Evolutionary conservation across 2,329 filamentous ascomycete genomes (phyloP).

Genomic region (Phaeosphaeriaceae sp.): DNA sequence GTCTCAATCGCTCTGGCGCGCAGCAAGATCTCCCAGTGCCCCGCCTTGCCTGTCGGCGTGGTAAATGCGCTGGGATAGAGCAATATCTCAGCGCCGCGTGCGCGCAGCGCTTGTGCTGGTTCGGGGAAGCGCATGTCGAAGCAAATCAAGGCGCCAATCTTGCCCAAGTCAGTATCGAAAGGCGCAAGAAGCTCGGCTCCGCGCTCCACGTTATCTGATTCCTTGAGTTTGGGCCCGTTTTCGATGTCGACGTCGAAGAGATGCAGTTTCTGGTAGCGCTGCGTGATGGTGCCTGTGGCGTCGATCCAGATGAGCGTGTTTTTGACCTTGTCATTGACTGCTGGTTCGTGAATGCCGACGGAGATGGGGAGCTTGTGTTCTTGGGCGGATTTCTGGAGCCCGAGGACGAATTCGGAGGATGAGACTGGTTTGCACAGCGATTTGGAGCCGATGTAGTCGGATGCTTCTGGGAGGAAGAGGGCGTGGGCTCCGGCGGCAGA

Average conservation of each 20-base stretch:
- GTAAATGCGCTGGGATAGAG: slow-evolving; percentile 93
- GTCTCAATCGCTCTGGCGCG: slow-evolving; percentile 86
- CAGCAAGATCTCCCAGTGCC: slow-evolving; percentile 82
- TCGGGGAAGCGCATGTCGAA: slow-evolving; percentile 91
- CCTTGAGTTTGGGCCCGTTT: slow-evolving; percentile 65
- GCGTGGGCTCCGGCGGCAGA: slow-evolving; percentile 79
- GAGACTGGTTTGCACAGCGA: slow-evolving; percentile 72
- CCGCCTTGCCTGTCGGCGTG: slow-evolving; percentile 76
- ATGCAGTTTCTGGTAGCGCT: slow-evolving; percentile 86
- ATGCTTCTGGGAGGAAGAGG: slow-evolving; percentile 90
- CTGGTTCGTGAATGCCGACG: slow-evolving; percentile 77
- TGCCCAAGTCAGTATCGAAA: slow-evolving; percentile 75
- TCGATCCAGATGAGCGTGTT: slow-evolving; percentile 74
- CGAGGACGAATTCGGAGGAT: slow-evolving; percentile 75
- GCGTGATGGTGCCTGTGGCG: slow-evolving; percentile 63
- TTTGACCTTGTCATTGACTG: slow-evolving; percentile 60
- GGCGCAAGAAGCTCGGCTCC: slow-evolving; percentile 66
- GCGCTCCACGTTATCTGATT: slow-evolving; percentile 70
- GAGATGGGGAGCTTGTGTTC: slow-evolving; percentile 73
- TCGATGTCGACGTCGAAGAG: slow-evolving; percentile 77
- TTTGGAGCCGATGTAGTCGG: slow-evolving; percentile 82
- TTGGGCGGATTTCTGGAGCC: slow-evolving; percentile 73
- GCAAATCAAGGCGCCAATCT: slow-evolving; percentile 82
- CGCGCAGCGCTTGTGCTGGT: slow-evolving; percentile 70
- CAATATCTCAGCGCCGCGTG: slow-evolving; percentile 74